Base-by-base conservation (phyloP, 805 yeast genomes). In the Candida parachauliodes region DNA sequence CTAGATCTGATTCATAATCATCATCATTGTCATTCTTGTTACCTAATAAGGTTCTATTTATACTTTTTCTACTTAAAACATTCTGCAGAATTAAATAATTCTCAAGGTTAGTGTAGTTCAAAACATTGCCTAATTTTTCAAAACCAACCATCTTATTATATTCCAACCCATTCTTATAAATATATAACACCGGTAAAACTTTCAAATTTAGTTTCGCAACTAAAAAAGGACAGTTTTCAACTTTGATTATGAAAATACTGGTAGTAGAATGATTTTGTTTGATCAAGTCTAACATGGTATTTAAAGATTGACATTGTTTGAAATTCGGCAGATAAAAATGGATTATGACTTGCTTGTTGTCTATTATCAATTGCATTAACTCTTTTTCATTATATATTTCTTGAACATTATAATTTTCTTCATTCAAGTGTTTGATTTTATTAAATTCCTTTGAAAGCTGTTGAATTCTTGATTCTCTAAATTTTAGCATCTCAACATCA, bases 151-250 rank as follows among this genome's bases (percentile, higher is more conserved):
- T 50, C 43, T 86, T 60, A 10, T 72, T 68, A 3, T 65, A 52
- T 48, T 84, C 91, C 30, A 68, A 57, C 1, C 89, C 89, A 25
- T 72, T 62, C 9, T 60, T 62, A 51, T 81, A 87, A 7, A 78
- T 65, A 2, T 83, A 57, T 2, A 86, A 79, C 46, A 79, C 81
- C 0, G 96, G 96, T 4, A 87, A 64, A 8, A 82, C 79, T 52
- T 81, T 76, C 34, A 88, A 69, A 2, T 67, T 62, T 27, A 88
- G 67, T 51, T 77, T 79, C 2, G 77, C 60, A 4, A 79, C 87
- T 31, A 88, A 61, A 51, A 87, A 87, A 3, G 94, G 88, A 1
- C 89, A 83, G 26, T 72, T 61, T 24, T 67, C 73, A 0, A 85
- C 95, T 38, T 72, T 65, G 3, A 83, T 71, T 32, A 73, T 67